phyloP scores from a whole-genome alignment of 1,284 basidiomycete genomes.

The Cerrena zonata region DNA sequence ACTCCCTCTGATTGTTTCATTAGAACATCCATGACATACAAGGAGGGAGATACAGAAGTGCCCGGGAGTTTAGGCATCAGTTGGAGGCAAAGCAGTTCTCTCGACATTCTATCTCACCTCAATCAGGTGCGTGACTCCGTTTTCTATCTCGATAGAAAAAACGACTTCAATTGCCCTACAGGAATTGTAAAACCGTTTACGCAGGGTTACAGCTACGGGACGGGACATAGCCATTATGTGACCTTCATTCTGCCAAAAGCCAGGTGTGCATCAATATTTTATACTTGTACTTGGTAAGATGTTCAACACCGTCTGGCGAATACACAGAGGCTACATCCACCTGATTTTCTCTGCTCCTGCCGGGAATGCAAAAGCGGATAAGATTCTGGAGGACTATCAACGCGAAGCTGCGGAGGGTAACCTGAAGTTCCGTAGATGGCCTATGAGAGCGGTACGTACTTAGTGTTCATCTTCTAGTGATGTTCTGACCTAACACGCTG shows the following conservation, averaged over 20 bases:
- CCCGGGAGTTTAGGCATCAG: slow-evolving; percentile 9
- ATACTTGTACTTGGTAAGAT: background rate
- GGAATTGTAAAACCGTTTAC: slow-evolving; percentile 6
- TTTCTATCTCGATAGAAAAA: background rate
- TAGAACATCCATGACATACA: background rate
- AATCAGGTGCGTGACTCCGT: background rate
- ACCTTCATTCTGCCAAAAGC: slow-evolving; percentile 40
- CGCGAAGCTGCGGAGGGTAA: slow-evolving; percentile 49
- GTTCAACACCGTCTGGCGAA: background rate
- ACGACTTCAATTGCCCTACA: background rate
- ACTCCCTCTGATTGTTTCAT: background rate
- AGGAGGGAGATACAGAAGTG: slow-evolving; percentile 4
- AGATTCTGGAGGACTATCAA: slow-evolving; percentile 60
- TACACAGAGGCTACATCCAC: slow-evolving; percentile 57
- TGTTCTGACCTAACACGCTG: background rate
- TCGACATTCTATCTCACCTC: background rate
- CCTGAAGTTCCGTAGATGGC: slow-evolving; percentile 61
- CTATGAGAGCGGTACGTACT: slow-evolving; percentile 57
- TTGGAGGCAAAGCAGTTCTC: slow-evolving; percentile 3
- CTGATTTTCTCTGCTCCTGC: slow-evolving; percentile 42
- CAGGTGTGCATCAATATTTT: slow-evolving; percentile 35
- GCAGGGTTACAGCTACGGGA: slow-evolving; percentile 6
- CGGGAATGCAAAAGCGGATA: slow-evolving; percentile 43
- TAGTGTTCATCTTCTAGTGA: background rate
- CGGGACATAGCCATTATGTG: slow-evolving; percentile 5